Base-by-base conservation (phyloP, 306 rosid genomes). In the Vigna angularis region DNA sequence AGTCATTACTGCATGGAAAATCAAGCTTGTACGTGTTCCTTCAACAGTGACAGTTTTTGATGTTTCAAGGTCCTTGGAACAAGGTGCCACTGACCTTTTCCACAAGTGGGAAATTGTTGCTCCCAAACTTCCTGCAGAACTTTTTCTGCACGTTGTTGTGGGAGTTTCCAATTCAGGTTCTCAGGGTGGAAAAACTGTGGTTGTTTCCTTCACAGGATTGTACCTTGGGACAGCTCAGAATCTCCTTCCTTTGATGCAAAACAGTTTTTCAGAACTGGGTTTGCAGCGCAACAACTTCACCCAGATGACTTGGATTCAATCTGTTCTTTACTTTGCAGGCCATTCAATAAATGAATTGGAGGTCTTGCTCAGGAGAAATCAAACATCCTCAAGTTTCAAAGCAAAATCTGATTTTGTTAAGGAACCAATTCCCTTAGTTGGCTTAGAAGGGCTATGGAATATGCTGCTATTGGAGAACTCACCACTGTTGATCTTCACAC, bases 381-480 rank as follows among this genome's bases (percentile, higher is more conserved):
- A 15, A 52, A 63, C 75, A 50, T 56, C 63, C 2, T 1, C 73
- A 16, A 36, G 70, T 51, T 84, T 4, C 63, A 84, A 84, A 58
- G 80, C 64, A 9, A 84, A 80, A 72, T 84, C 87, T 38, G 85
- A 80, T n/a, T 84, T 36, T 16, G 85, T 84, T 24, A 71, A 28
- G 30, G 63, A 71, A 28, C 70, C 85, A 0, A 76, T 84, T 57
- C 67, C 87, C 3, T 2, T 59, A 20, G 14, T 1, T 7, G 85
- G 85, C 0, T 16, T 84, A 22, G 70, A 76, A 55, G 82, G 82
- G 49, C 16, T 84, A 2, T 84, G 84, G 84, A 56, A 80, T 30
- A 80, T 70, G 49, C 42, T 74, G 13, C 10, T 67, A 5, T 44
- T 47, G 18, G 57, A 44, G 9, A 38, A 62, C 5, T 26, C 81